Evolutionary conservation across 2,329 filamentous ascomycete genomes (phyloP), one percentile per base, ranked within the genome.

Genomic region (Phialophora expanda): DNA sequence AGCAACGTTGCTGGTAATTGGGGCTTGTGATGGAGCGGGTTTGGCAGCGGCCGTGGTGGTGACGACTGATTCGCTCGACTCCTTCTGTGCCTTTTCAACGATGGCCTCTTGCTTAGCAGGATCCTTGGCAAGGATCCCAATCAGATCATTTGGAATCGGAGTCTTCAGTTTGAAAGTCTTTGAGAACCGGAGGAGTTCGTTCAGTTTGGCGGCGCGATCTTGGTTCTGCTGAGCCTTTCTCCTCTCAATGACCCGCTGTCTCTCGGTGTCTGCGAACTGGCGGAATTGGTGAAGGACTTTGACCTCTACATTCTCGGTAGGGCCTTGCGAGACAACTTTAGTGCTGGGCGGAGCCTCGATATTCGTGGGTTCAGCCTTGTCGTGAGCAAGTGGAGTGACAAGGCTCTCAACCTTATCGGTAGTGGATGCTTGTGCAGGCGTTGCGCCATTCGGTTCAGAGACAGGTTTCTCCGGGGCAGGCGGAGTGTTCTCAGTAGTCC

Each of bases 41-140:
- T 53, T 61, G 28, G 28, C 53, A 28, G 53, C 26, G 17, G 53
- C 9, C 61, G 66, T 62, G 6, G 73, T 70, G 14, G 74, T 67
- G 20, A 78, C 74, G 50, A 80, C 75, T 69, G 85, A 81, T 53
- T 83, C 80, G 64, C 92, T 88, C 2, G 88, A 89, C 71, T 94
- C 90, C 74, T 88, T 87, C 67, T 91, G 87, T 1, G 92, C 92
- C 78, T 93, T 96, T 73, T 93, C 90, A 74, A 97, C 90, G 69
- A 99, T 98, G 75, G 93, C 88, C 74, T 93, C 89, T 78, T 98
- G 95, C 81, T 97, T 99, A 54, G 83, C 85, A n/a, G 93, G 93
- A 75, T 99, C 95, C 77, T 98, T 99, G 65, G 95, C 94, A 67
- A 99, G 90, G 71, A 99, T 99, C 1, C 92, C 90, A 30, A 99